Evolutionary conservation across 768 basidiomycete genomes (phyloP), one percentile per base, ranked within the genome.

Genomic region (Roridomyces roridus): DNA sequence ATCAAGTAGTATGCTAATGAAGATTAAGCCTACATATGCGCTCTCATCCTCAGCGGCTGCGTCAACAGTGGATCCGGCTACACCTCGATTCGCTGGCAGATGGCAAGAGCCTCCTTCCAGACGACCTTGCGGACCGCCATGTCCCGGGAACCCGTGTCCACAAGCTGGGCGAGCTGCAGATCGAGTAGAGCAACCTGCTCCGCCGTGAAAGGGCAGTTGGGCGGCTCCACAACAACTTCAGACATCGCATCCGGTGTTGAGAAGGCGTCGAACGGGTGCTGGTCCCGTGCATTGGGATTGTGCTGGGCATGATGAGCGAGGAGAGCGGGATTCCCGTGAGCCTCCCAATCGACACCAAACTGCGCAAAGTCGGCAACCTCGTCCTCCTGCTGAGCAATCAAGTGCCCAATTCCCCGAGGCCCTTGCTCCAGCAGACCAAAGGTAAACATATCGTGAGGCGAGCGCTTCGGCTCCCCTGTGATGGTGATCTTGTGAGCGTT

Each of bases 401-500:
- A 26, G 37, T 59, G 18, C 1, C n/a, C n/a, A n/a, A n/a, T n/a
- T n/a, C 56, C 63, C 0, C 61, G 36, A 3, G 49, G 34, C 4
- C 64, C 65, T 14, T 65, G 26, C 46, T 60, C 44, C 0, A 63
- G 9, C 15, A 45, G 14, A 4, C 59, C 59, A 35, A 66, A 66
- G 8, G 59, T 50, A 34, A 59, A 67, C 47, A 65, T 57, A 15
- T 65, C 65, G 4, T 46, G 31, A 0, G 59, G 66, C n/a, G 46
- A 51, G 1, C 53, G 25, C 6, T 51, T 51, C 2, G 40, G 28
- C 21, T 46, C 12, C 7, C 21, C 36, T 12, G 21, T 23, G 29
- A 58, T 24, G 9, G n/a, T 17, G 25, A 63, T 29, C 4, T 45
- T 47, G 44, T 74, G 72, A 9, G 53, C 17, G 36, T 73, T 74